Conservation (phyloP, 2,329 filamentous ascomycete genomes). For the Thermomyces lanuginosus region DNA sequence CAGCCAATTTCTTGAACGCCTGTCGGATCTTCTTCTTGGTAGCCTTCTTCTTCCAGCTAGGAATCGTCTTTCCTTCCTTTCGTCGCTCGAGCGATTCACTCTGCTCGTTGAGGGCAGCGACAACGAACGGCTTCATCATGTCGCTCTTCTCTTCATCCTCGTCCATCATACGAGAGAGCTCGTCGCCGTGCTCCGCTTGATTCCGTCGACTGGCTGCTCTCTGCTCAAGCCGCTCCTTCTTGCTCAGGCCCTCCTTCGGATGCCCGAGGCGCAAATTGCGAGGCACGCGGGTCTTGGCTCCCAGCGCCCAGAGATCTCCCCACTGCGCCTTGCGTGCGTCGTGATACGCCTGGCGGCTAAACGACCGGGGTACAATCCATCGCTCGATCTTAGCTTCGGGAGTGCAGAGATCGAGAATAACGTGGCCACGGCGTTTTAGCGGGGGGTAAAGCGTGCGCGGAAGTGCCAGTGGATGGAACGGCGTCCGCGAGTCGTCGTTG, state of each 20-base stretch:
- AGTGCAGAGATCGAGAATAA: constrained; percentile 82
- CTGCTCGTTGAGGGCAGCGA: constrained; percentile 4
- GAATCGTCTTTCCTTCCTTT: constrained; percentile 21
- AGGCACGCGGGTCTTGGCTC: constrained; percentile 65
- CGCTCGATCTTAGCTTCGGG: constrained; percentile 71
- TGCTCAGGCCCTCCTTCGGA: constrained; percentile 21
- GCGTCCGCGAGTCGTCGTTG: constrained; percentile 7
- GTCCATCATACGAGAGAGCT: constrained; percentile 8
- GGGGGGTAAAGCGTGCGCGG: constrained; percentile 66
- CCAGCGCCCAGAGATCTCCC: constrained; percentile 92
- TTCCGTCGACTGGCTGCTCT: constrained; percentile 15
- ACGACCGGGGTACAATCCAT: constrained; percentile 78
- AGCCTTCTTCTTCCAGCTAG: constrained; percentile 29
- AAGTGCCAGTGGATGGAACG: constrained; percentile 46
- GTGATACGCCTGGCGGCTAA: constrained; percentile 66
- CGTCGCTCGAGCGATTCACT: constrained; percentile 9
- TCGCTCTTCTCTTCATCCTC: constrained; percentile 6
- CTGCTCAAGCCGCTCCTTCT: constrained; percentile 25
- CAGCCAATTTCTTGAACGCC: constrained; percentile 16
- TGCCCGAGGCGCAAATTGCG: constrained; percentile 46
- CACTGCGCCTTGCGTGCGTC: constrained; percentile 80
- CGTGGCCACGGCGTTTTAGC: constrained; percentile 74
- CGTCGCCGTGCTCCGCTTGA: constrained; percentile 11
- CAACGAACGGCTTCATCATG: constrained; percentile 3
- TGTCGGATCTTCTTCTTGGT: constrained; percentile 28